These are phyloP conservation scores for Penicillium hordei DNA, from an alignment of 2,329 filamentous ascomycete species.

Conservation along the genomic window DNA sequence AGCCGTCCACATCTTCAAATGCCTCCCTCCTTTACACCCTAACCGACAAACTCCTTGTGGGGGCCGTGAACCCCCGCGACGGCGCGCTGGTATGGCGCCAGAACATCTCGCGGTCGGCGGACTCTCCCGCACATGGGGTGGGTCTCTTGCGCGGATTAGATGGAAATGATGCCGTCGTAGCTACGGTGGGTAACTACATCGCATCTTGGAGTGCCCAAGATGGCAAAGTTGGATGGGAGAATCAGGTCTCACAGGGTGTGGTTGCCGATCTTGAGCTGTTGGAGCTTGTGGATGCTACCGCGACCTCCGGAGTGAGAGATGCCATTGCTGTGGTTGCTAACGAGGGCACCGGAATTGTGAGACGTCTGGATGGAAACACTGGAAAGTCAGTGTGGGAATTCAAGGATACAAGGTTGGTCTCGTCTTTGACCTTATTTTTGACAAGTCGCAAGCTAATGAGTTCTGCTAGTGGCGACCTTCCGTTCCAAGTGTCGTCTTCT, in stretches of 20 bases:
- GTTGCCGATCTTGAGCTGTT: conserved; percentile 66
- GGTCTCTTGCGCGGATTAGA: conserved; percentile 68
- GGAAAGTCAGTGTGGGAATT: conserved; percentile 79
- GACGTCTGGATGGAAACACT: conserved; percentile 69
- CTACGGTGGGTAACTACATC: conserved; percentile 68
- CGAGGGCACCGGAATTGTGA: conserved; percentile 56
- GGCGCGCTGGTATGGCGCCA: conserved; percentile 87
- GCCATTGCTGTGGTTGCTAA: conserved; percentile 67
- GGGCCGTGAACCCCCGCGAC: conserved; percentile 84
- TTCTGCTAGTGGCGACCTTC: conserved; percentile 60
- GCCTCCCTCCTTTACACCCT: conserved; percentile 89
- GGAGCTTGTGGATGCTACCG: conserved; percentile 61
- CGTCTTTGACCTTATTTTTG: neutral
- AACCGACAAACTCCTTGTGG: conserved; percentile 78
- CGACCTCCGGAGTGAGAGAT: conserved; percentile 54
- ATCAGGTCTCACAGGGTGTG: conserved; percentile 53
- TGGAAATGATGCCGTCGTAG: conserved; percentile 73
- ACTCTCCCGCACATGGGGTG: conserved; percentile 16
- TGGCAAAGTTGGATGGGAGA: conserved; percentile 76
- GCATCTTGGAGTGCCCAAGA: conserved; percentile 80
- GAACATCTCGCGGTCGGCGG: conserved; percentile 55
- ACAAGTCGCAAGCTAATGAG: conserved; percentile 2
- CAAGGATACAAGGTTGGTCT: conserved; percentile 56
- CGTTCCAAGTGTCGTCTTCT: conserved; percentile 73
- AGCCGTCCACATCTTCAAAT: conserved; percentile 75